Evolutionary conservation across 306 rosid genomes (phyloP), one percentile per base, ranked within the genome.

Genomic region (Canavalia gladiata): DNA sequence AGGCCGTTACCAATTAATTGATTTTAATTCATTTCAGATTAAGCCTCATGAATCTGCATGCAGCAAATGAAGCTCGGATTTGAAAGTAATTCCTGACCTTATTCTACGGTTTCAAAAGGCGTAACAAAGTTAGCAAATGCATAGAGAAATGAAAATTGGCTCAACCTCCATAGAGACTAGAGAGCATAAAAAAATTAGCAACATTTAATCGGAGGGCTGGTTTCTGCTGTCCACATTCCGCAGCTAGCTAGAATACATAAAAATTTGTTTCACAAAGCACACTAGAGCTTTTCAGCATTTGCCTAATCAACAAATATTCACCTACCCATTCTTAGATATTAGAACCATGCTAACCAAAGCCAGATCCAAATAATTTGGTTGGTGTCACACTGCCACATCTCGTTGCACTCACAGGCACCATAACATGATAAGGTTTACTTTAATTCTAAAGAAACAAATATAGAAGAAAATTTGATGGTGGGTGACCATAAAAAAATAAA

Each of bases 161-260:
- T 31, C 71, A 76, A 74, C 2, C 62, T 30, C 12, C 0, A 33
- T 57, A 7, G 64, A 57, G 37, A 57, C 29, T 52, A 52, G 11
- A 13, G 35, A 35, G 31, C 51, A 35, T 8, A 72, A 8, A 52
- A 30, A 29, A 2, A 74, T 51, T 35, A 54, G 33, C 29, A 28
- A 10, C 52, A 74, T 11, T 56, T 4, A 39, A 10, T 10, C n/a
- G n/a, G 45, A 57, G 10, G 71, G 13, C 72, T 76, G 12, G 7
- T 45, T 12, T 75, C 12, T 34, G 45, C 68, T 5, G 45, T 54
- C 68, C 67, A 54, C 31, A 37, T 41, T 68, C 28, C 68, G 66
- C 54, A 47, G 18, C 51, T 35, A 46, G 71, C 57, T 60, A 31
- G 49, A 62, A 76, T 49, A 67, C 64, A 10, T 50, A 57, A 76